These are phyloP conservation scores for Hypoxylon fragiforme DNA, from an alignment of 495 filamentous ascomycete genomes.

Conservation along the genomic window DNA sequence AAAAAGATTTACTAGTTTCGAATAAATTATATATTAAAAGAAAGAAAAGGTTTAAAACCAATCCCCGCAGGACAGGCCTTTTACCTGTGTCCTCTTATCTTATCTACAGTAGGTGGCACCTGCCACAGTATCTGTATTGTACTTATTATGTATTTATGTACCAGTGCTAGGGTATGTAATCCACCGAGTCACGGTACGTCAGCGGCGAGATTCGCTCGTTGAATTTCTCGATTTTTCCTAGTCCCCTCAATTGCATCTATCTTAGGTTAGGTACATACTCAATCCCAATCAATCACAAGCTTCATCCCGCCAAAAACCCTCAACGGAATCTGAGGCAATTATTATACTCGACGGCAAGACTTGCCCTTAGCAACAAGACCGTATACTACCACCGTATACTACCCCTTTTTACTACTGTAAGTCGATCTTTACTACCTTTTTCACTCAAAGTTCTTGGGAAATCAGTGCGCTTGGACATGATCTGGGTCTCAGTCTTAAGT, in stretches of 20 bases:
- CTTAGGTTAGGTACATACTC: background rate
- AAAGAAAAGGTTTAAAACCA: too few relatives aligned
- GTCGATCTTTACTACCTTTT: conserved; percentile 7
- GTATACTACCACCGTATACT: background rate
- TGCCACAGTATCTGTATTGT: too few relatives aligned
- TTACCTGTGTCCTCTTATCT: too few relatives aligned
- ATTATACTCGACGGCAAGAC: conserved; percentile 10
- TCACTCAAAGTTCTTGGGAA: background rate
- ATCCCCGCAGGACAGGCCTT: too few relatives aligned
- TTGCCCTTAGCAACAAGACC: background rate
- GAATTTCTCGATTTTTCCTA: too few relatives aligned
- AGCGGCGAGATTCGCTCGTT: too few relatives aligned
- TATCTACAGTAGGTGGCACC: too few relatives aligned
- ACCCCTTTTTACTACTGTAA: conserved; percentile 13
- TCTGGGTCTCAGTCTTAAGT: background rate
- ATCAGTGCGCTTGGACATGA: conserved; percentile 6
- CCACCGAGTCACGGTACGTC: too few relatives aligned
- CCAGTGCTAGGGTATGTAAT: too few relatives aligned
- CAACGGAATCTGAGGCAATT: conserved; percentile 27
- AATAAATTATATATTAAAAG: too few relatives aligned
- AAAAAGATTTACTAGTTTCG: background rate
- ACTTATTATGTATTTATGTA: too few relatives aligned
- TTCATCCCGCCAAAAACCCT: conserved; percentile 24
- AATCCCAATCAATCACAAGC: conserved; percentile 12
- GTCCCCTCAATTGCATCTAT: conserved; percentile 11